Evolutionary conservation across 1,284 basidiomycete genomes (phyloP), one percentile per base, ranked within the genome.

Genomic region (Wolfiporia cocos): DNA sequence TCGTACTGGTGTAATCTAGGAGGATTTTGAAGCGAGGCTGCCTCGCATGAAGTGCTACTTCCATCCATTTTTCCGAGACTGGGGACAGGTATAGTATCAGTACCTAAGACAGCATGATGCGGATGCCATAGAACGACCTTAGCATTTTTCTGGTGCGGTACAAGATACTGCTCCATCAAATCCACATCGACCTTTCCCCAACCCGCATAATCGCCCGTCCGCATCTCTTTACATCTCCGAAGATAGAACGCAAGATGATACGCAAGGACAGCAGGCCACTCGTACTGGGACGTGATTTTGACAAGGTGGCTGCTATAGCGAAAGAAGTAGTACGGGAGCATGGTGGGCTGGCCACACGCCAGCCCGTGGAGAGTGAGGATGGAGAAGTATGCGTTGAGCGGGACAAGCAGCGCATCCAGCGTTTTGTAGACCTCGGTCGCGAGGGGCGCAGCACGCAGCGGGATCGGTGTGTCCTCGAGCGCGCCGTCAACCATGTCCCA

Each of bases 181-280:
- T 62, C 58, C 42, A 59, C 56, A 32, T 62, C 58, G 12, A 57
- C 54, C 38, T 55, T 55, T 3, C 55, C 57, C 59, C 59, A 62
- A 6, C 59, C 59, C 12, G 55, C 28, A 37, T 55, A 62, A 29
- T 58, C 54, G 29, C 58, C 58, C 29, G 49, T 48, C 26, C 56
- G 49, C 63, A 65, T 65, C 51, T 65, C 63, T 35, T 46, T 55
- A 26, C 57, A 57, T 9, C 62, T 48, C 21, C 58, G 51, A 21
- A 55, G 51, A 47, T 62, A 64, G 46, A 59, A 61, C 3, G 58
- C 59, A 32, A 59, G 53, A 39, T 66, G 63, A 42, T 66, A 66
- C 14, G 57, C 43, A 12, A 64, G 48, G 9, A 64, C 62, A 0
- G 59, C 61, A 3, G 49, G 41, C 63, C 63, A 65, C 39, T 64